Base-by-base conservation (phyloP, 305 asterid species). In the Fraxinus xanthoxyloides region DNA sequence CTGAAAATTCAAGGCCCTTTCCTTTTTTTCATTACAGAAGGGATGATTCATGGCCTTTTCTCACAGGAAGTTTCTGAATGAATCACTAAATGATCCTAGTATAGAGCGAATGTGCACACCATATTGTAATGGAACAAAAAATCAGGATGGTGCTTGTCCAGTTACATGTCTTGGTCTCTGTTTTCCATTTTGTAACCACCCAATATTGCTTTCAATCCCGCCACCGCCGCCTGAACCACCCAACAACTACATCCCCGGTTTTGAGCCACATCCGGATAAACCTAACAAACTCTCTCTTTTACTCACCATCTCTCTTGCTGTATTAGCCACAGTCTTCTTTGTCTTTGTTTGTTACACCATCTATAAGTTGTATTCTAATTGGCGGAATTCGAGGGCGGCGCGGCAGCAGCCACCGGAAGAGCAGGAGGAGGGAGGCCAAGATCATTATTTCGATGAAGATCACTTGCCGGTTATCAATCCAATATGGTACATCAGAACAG, bases 401-500 rank as follows among this genome's bases (percentile, higher is more conserved):
- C 13, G 12, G n/a, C 48, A 4, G 48, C 77, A 2, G 32, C 85
- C 21, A 72, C 75, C 8, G 0, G 85, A 13, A 6, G 82, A 59
- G 2, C 88, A 54, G 13, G 74, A 15, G 19, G 83, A 76, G 26
- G 80, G 63, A 28, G 85, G 79, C 35, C 84, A 67, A 1, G 87
- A 56, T n/a, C 87, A 74, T 43, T 87, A 86, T 46, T 56, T 87
- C 48, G 97, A 84, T 54, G 91, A 86, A 30, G 94, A 87, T 28
- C 90, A 79, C 34, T 92, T 90, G 32, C 85, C 83, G 81, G 87
- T 91, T 54, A 97, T 92, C 85, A 94, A 95, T 76, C 98, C 92
- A 0, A 86, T 92, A 3, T 95, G 98, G 98, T 90, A 92, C 76
- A 93, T 95, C 80, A 76, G 98, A 30, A 95, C 97, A 1, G 79